A percentile compares a stretch with the other conserved stretches of the same genome.
Evolutionary conservation across 345 rosid genomes (phyloP).

Genomic region (Populus ilicifolia): DNA sequence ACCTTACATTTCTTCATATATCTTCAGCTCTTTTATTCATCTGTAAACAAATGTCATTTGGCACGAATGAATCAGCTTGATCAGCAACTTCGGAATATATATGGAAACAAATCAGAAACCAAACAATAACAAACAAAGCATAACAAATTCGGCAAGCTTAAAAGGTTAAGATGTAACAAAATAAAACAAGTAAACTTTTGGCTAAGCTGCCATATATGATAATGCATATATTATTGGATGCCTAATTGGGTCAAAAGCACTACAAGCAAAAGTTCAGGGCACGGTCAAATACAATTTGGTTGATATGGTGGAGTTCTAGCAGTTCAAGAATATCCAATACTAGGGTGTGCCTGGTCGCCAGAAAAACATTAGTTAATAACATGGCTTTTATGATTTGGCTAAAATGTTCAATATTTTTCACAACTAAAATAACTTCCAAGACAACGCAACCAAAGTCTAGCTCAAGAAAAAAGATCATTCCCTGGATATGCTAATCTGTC

Average conservation of each 20-base stretch:
- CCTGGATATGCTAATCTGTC: background rate
- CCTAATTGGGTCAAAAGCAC: background rate
- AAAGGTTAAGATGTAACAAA: background rate
- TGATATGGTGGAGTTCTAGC: background rate
- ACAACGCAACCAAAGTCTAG: background rate
- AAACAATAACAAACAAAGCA: background rate
- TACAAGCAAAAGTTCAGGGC: background rate
- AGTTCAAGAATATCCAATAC: background rate
- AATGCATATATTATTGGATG: background rate
- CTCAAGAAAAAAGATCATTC: background rate
- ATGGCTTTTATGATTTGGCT: background rate
- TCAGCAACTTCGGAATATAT: background rate
- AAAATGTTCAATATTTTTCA: background rate
- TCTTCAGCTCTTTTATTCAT: conserved; percentile 8
- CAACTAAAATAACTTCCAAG: background rate
- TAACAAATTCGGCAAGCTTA: background rate
- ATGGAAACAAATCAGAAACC: background rate
- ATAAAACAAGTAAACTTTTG: background rate
- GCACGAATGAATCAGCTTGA: background rate
- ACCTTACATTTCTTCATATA: background rate
- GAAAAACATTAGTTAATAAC: background rate
- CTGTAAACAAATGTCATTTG: conserved; percentile 16
- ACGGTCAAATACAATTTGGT: background rate
- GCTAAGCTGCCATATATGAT: background rate
- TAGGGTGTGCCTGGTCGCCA: too few species aligned